Base-by-base conservation (phyloP, 2,329 filamentous ascomycete species). In the Cladosporium oxysporum region DNA sequence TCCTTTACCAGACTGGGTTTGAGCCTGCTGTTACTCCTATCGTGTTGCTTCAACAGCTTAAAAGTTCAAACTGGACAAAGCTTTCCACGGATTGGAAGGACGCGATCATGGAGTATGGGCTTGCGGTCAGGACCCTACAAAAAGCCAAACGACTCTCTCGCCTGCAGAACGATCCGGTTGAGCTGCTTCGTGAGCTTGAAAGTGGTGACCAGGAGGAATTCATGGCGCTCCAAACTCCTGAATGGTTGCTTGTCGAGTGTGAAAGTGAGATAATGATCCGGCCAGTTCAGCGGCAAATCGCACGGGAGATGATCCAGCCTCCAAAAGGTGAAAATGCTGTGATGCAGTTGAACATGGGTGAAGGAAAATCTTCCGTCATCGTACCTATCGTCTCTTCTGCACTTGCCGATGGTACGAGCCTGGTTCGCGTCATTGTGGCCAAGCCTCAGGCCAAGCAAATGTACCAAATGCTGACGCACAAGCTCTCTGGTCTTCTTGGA, bases 291-390 rank as follows among this genome's bases (percentile, higher is more conserved):
- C 80, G 89, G 0, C 81, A 87, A 5, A 88, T 91, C 7, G 88
- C 89, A 0, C 69, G 78, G 1, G 85, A 86, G 0, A 91, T 86
- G 21, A 76, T 76, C 0, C 88, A 88, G 0, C 64, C 70, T 0
- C 85, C 84, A 0, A 76, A 78, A 0, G 68, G 76, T 0, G 16
- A 0, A 11, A 90, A 88, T 69, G 74, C 81, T 0, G 83, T 88
- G 0, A 83, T 90, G 79, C 88, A 91, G 70, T 74, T 91, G 2
- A 90, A 90, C 68, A 91, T 91, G 88, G 89, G 89, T 0, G 84
- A 90, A 71, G 89, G 89, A 0, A 91, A 91, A 68, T 87, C 87
- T 0, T 89, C 88, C 0, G 85, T 91, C 1, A 91, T 93, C 58
- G 81, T 89, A 0, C 89, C 89, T 0, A 87, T 90, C 41, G 83